Percentiles rank a stretch among this genome's conserved stretches.
Conservation (phyloP, 1,284 basidiomycete genomes). For the Ceratobasidium papillatum region DNA sequence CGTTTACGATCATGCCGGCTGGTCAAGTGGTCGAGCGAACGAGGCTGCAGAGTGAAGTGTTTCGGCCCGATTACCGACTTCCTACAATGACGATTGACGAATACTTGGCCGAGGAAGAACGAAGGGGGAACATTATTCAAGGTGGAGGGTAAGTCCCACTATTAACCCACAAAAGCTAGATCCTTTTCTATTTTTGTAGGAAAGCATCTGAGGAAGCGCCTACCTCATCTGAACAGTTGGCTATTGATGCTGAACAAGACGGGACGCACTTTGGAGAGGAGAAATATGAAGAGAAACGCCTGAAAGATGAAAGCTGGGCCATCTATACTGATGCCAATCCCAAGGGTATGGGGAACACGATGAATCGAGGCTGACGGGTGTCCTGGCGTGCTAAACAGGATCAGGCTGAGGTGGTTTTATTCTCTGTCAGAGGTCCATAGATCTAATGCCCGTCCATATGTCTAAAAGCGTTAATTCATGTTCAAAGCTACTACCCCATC, state of each 20-base stretch:
- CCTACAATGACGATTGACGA: conserved; percentile 98
- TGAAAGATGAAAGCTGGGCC: conserved; percentile 90
- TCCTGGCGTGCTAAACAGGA: background rate
- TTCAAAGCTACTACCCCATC: background rate
- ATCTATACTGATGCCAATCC: conserved; percentile 81
- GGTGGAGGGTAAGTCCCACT: conserved; percentile 78
- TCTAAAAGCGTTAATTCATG: background rate
- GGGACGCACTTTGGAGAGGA: conserved; percentile 75
- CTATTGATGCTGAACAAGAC: conserved; percentile 82
- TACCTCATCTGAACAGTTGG: conserved; percentile 80
- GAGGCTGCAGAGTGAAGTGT: conserved; percentile 80
- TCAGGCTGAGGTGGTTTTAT: background rate
- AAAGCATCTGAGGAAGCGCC: conserved; percentile 70
- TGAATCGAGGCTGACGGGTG: conserved; percentile 83
- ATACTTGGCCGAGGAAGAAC: conserved; percentile 86
- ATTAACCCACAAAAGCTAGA: background rate
- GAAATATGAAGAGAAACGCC: conserved; percentile 78
- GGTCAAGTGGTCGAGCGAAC: conserved; percentile 68
- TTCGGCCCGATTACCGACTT: conserved; percentile 84
- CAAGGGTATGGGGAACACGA: conserved; percentile 89
- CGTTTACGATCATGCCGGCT: conserved; percentile 91
- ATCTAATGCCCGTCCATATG: no score
- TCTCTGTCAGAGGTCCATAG: no score
- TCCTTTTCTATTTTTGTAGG: conserved; percentile 54
- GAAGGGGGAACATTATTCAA: conserved; percentile 85